Evolutionary conservation across 345 rosid species (phyloP).

Genomic region (Bruguiera gymnorhiza): DNA sequence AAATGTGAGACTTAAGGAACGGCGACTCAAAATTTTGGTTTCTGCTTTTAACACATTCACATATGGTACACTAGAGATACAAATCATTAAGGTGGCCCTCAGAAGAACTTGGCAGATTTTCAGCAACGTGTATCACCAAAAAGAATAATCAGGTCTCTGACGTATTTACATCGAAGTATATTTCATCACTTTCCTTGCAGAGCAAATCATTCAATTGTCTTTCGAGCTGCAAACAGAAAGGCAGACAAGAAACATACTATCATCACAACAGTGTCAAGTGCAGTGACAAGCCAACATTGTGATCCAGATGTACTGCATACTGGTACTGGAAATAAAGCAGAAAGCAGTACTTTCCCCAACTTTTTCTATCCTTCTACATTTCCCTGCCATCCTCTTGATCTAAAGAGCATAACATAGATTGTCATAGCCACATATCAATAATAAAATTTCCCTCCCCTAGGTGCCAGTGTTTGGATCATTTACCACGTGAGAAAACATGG

Average conservation of each 20-base stretch:
- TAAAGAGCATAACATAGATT: not conserved
- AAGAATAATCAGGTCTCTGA: not conserved
- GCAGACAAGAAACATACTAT: not conserved
- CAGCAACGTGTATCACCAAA: slow-evolving; percentile 4
- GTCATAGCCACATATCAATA: not conserved
- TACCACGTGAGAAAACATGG: not conserved
- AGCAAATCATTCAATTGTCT: slow-evolving; percentile 50
- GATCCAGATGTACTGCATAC: not conserved
- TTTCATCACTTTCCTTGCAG: slow-evolving; percentile 29
- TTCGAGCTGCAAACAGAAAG: slow-evolving; percentile 55
- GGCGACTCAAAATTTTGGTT: slow-evolving; percentile 49
- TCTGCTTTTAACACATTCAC: slow-evolving; percentile 20
- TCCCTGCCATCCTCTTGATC: not conserved
- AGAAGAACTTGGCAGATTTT: slow-evolving; percentile 4
- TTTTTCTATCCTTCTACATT: not conserved
- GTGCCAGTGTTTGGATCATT: not conserved
- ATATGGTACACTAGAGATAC: slow-evolving; percentile 39
- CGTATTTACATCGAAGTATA: slow-evolving; percentile 5
- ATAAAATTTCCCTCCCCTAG: not conserved
- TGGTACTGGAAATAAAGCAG: too few relatives aligned
- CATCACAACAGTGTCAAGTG: not conserved
- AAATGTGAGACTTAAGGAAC: slow-evolving; percentile 29
- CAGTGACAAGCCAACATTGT: not conserved
- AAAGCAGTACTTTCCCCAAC: too few relatives aligned
- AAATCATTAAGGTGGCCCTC: slow-evolving; percentile 22